phyloP scores from a whole-genome alignment of 495 filamentous ascomycete genomes.

The Parmelia sp. region DNA sequence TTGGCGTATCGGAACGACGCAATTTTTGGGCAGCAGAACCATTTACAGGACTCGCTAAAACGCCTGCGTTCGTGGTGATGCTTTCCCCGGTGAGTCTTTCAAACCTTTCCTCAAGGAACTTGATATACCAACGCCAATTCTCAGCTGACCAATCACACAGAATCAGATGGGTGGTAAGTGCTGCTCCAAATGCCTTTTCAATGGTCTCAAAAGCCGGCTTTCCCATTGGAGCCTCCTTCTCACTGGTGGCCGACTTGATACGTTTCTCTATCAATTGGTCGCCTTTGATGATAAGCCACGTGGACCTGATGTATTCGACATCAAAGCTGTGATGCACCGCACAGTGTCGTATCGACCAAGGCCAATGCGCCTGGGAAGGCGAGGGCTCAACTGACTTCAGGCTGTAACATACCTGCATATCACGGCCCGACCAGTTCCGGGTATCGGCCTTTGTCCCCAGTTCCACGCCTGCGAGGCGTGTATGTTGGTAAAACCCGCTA shows the following conservation, averaged over 20 bases:
- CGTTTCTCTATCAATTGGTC: conserved; percentile 33
- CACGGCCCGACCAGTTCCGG: conserved; percentile 37
- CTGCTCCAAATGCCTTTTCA: conserved; percentile 30
- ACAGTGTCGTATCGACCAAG: conserved; percentile 41
- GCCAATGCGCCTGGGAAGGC: background rate
- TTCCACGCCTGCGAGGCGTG: conserved; percentile 15
- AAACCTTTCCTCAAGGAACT: conserved; percentile 34
- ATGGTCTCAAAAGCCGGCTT: conserved; percentile 25
- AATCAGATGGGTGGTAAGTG: conserved; percentile 36
- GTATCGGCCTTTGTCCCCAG: conserved; percentile 26
- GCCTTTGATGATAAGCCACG: conserved; percentile 40
- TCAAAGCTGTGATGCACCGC: conserved; percentile 42
- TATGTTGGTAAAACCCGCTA: conserved; percentile 23
- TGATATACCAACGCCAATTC: conserved; percentile 44
- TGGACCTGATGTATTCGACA: conserved; percentile 29
- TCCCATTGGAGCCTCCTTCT: conserved; percentile 18
- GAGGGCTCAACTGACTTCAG: conserved; percentile 40
- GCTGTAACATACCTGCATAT: conserved; percentile 41
- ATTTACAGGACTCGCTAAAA: background rate
- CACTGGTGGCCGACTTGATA: conserved; percentile 28
- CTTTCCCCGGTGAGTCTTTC: background rate
- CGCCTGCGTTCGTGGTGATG: background rate
- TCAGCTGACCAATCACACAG: conserved; percentile 42
- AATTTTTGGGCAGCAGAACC: background rate
- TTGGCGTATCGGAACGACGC: background rate